phyloP scores from a whole-genome alignment of 2,329 filamentous ascomycete species.

The Whalleya microplaca region DNA sequence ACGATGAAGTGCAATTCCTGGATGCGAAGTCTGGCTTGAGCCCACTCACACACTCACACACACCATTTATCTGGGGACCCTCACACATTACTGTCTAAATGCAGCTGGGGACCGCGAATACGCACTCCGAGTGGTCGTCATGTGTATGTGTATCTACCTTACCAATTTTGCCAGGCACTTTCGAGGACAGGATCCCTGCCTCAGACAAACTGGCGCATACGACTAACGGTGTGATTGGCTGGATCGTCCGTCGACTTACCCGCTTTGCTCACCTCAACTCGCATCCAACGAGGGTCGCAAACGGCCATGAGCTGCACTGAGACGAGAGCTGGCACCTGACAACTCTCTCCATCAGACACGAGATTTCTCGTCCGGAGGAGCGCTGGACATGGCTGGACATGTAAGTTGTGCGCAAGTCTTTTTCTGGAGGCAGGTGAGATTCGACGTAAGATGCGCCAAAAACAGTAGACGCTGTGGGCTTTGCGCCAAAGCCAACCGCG shows the following conservation, averaged over 20 bases:
- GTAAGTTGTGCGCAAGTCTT: conserved; percentile 9
- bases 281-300: conserved; percentile 35
- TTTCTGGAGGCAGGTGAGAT: conserved; percentile 1
- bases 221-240: conserved; percentile 30
- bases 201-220: conserved; percentile 36
- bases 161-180: conserved; percentile 29
- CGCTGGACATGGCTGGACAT: not conserved
- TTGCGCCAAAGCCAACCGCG: conserved; percentile 23
- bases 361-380: conserved; percentile 2
- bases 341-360: conserved; percentile 9
- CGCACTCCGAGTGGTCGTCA: conserved; percentile 26
- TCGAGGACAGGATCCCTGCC: conserved; percentile 33
- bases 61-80: conserved; percentile 16
- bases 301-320: conserved; percentile 28
- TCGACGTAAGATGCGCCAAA: conserved; percentile 18
- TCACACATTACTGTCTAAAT: conserved; percentile 23
- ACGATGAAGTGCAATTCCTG: conserved; percentile 22
- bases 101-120: conserved; percentile 16
- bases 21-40: conserved; percentile 21
- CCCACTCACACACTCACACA: conserved; percentile 23
- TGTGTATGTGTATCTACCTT: conserved; percentile 30
- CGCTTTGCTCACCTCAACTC: conserved; percentile 39
- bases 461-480: conserved; percentile 5
- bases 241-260: conserved; percentile 34
- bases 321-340: conserved; percentile 30